Conservation (phyloP, 176 grass and related monocot species). For the Poa annua region DNA sequence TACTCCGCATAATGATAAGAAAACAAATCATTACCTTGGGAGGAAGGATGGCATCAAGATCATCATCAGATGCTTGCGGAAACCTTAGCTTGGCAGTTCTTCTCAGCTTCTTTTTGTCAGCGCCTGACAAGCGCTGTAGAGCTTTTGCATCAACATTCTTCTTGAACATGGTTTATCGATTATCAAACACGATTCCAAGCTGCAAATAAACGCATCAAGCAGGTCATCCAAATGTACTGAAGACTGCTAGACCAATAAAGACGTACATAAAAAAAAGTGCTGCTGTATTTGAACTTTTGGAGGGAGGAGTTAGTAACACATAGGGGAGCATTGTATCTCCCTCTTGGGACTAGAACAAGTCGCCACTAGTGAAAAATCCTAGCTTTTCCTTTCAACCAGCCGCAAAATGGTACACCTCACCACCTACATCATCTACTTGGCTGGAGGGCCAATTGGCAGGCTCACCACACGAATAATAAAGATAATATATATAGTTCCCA, state of each 20-base stretch:
- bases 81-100: conserved; percentile 84
- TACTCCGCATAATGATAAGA: not conserved
- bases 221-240: conserved; percentile 1
- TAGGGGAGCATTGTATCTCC: not conserved
- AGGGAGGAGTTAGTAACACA: not conserved
- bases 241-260: not conserved
- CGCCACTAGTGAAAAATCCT: not conserved
- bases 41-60: conserved; percentile 84
- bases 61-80: conserved; percentile 69
- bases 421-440: not conserved
- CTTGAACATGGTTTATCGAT: conserved; percentile 80
- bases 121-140: conserved; percentile 80
- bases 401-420: not conserved
- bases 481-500: not conserved
- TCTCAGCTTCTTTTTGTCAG: conserved; percentile 97
- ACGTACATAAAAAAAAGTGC: not conserved
- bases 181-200: not conserved
- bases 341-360: not conserved
- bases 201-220: conserved; percentile 6
- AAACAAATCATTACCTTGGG: conserved; percentile 63
- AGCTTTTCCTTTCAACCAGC: not conserved
- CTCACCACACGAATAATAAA: not conserved
- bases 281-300: not conserved
- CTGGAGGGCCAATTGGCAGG: not conserved
- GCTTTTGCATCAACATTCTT: conserved; percentile 81